These are phyloP conservation scores for Aspergillus japonicus DNA, from an alignment of 2,329 filamentous ascomycete species.

Conservation along the genomic window DNA sequence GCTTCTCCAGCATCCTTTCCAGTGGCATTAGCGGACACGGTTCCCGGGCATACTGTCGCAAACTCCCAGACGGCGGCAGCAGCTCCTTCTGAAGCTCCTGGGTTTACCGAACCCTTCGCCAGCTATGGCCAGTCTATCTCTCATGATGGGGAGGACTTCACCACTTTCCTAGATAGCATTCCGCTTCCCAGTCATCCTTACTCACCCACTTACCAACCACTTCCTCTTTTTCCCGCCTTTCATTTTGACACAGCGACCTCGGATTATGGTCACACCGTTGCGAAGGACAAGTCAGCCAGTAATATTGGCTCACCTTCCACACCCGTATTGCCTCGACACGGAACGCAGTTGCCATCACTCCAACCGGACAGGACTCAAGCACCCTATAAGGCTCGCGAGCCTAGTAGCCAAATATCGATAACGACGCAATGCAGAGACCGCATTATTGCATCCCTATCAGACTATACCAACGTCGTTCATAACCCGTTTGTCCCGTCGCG, in stretches of 20 bases:
- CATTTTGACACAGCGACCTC: constrained; percentile 21
- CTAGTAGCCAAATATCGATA: constrained; percentile 30
- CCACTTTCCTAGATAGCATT: constrained; percentile 36
- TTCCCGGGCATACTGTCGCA: background rate
- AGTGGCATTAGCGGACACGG: background rate
- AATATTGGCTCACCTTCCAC: constrained; percentile 25
- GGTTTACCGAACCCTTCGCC: constrained; percentile 23
- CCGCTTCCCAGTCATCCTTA: constrained; percentile 34
- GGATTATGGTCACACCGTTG: constrained; percentile 26
- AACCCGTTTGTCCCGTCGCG: constrained; percentile 30
- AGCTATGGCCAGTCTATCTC: constrained; percentile 23
- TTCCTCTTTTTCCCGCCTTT: constrained; percentile 32
- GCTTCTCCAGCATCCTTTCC: constrained; percentile 13
- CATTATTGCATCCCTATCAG: constrained; percentile 21
- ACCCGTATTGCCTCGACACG: constrained; percentile 34
- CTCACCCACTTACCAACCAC: constrained; percentile 34
- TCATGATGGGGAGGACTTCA: constrained; percentile 36
- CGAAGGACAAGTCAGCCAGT: constrained; percentile 17
- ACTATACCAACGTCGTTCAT: constrained; percentile 30
- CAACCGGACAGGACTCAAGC: constrained; percentile 32
- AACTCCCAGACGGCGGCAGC: constrained; percentile 1
- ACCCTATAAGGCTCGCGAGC: constrained; percentile 25
- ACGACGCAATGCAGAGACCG: constrained; percentile 33
- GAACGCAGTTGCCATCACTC: constrained; percentile 33
- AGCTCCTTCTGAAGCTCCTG: constrained; percentile 17